Base-by-base conservation (phyloP, 805 yeast species). In the Ogataea pignaliae region DNA sequence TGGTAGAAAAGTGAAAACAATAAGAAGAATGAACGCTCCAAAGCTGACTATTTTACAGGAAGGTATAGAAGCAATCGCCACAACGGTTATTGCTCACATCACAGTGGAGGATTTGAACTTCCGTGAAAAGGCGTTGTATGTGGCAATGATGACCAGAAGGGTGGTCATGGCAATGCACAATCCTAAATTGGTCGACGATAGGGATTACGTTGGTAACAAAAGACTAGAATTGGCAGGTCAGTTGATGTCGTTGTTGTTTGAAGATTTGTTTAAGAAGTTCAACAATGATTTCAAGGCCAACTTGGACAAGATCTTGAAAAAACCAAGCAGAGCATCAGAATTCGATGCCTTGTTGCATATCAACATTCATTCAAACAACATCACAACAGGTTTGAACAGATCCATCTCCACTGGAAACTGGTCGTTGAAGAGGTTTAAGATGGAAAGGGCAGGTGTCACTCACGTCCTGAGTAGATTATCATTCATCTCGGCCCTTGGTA, bases 371-470 rank as follows among this genome's bases (percentile, higher is more conserved):
- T 85, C 96, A 5, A 87, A 87, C 57, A 89, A 90, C 59, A 90
- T 93, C 53, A 88, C 99, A 12, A 85, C 85, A 60, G 99, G 99
- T 29, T 71, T 93, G 65, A 90, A 89, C 63, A 78, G 98, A 59
- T 97, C 99, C 36, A 93, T 93, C 39, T 90, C 98, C 13, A 93
- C 99, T 0, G 99, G 99, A 55, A 93, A 93, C 65, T 93, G 99
- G 99, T 88, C 97, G 2, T 75, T 93, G 60, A 93, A 93, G 69
- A 85, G 99, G 71, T 93, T 93, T 74, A 91, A 90, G 83, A 93
- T 93, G 99, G 99, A 93, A 69, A 79, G 99, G 49, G 99, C 99
- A 0, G 99, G 99, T 69, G 99, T 93, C 41, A 93, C 99, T 3
- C 99, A 93, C 64, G 97, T 93, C 34, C 72, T 93, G 44, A 85